A percentile compares a stretch with the other conserved stretches of the same genome.
Conservation (phyloP, 768 basidiomycete genomes). For the Crucibulum laeve region DNA sequence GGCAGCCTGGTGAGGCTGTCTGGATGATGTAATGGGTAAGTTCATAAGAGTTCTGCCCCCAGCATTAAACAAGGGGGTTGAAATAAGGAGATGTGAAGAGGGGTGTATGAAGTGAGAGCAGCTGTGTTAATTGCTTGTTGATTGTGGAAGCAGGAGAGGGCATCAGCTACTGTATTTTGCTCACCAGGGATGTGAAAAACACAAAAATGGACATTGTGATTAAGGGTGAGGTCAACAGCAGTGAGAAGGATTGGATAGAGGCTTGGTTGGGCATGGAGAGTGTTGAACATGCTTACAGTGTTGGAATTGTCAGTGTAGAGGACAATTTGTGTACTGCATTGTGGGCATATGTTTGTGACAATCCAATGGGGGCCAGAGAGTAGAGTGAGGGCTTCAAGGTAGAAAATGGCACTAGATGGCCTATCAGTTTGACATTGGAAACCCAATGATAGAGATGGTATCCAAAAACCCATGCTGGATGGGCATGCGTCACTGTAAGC, state of each 20-base stretch:
- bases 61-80: constrained; percentile 7
- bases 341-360: not conserved
- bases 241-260: constrained; percentile 16
- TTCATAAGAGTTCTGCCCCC: constrained; percentile 5
- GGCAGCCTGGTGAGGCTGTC: constrained; percentile 24
- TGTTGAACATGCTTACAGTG: constrained; percentile 16
- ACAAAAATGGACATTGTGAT: constrained; percentile 6
- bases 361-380: constrained; percentile 12
- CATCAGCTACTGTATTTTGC: constrained; percentile 15
- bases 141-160: constrained; percentile 12
- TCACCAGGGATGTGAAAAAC: constrained; percentile 13
- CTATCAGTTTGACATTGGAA: constrained; percentile 9
- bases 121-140: no score
- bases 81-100: constrained; percentile 3
- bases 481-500: constrained; percentile 23
- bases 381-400: constrained; percentile 20
- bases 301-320: constrained; percentile 20
- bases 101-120: not conserved
- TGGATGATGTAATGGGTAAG: constrained; percentile 6
- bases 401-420: constrained; percentile 14
- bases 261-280: not conserved
- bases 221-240: constrained; percentile 10
- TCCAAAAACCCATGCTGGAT: constrained; percentile 23
- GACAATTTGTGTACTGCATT: constrained; percentile 4
- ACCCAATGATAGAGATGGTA: constrained; percentile 11